Evolutionary conservation across 768 basidiomycete genomes (phyloP), one percentile per base, ranked within the genome.

Genomic region (Mycena leptocephala): DNA sequence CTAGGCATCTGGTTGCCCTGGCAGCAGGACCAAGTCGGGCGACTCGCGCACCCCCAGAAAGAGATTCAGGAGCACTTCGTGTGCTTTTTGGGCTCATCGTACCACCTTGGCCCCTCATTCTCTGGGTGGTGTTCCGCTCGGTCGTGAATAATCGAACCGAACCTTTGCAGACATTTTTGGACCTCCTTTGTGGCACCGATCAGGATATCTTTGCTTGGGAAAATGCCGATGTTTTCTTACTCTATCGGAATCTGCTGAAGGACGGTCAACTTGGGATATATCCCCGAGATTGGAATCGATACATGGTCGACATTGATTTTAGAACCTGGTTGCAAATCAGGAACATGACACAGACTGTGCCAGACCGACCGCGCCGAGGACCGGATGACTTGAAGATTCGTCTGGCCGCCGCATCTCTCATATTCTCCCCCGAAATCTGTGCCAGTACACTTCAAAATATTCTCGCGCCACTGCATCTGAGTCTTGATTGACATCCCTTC

Each of bases 71-170:
- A 3, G 26, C 26, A 20, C 61, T 39, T 48, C 30, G 5, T 26
- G 13, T 71, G 0, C 58, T 71, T 26, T 63, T 28, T 20, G 59
- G 48, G 20, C 46, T 71, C 2, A 59, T 63, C 2, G 70, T 71
- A 18, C 22, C 46, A 14, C 70, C 59, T 48, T 71, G 70, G 70
- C 61, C 70, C 0, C 59, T 71, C 9, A 62, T 71, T 26, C 48
- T 46, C 16, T 71, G 70, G 70, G 32, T 62, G 59, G 10, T 26
- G 37, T 71, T 71, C 59, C 61, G 70, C 32, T 62, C 16, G 5
- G 5, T 46, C 3, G 16, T 3, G 8, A 11, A 1, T 0, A 24
- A 18, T 2, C 24, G 33, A 33, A 24, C 11, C 1, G 32, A 39
- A 32, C 46, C 58, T 41, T 48, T 63, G 0, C 32, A 20, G 0